phyloP scores from a whole-genome alignment of 2,329 filamentous ascomycete species.

The Lachnellula cervina region DNA sequence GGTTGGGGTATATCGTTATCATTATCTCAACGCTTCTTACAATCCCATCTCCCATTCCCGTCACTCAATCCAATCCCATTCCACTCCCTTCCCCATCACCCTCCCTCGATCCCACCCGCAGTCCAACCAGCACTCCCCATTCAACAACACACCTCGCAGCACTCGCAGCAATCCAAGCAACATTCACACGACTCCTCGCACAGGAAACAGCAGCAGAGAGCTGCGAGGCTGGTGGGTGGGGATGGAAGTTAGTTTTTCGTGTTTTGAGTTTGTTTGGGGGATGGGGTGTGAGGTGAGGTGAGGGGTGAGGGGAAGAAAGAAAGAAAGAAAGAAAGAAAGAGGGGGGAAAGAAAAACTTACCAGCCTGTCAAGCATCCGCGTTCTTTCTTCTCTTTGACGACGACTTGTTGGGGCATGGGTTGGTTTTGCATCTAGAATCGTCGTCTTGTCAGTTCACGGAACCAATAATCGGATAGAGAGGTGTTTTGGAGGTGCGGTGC shows the following conservation, averaged over 20 bases:
- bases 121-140: too few relatives aligned
- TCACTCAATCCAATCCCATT: too few relatives aligned
- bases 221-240: background rate
- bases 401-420: background rate
- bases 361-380: background rate
- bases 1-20: background rate
- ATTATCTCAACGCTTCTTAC: background rate
- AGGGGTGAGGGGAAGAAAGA: too few relatives aligned
- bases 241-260: background rate
- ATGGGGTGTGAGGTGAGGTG: too few relatives aligned
- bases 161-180: background rate
- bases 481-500: background rate
- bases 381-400: background rate
- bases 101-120: too few relatives aligned
- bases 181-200: background rate
- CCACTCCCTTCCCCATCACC: too few relatives aligned
- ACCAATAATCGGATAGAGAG: too few relatives aligned
- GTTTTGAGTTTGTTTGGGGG: background rate
- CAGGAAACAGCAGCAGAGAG: background rate
- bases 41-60: too few relatives aligned
- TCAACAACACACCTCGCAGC: background rate
- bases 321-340: background rate
- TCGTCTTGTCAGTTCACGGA: background rate
- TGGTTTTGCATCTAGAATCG: background rate
- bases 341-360: too few relatives aligned